Base-by-base conservation (phyloP, 148 eudicot genomes). In the Hydrangea macrophylla region DNA sequence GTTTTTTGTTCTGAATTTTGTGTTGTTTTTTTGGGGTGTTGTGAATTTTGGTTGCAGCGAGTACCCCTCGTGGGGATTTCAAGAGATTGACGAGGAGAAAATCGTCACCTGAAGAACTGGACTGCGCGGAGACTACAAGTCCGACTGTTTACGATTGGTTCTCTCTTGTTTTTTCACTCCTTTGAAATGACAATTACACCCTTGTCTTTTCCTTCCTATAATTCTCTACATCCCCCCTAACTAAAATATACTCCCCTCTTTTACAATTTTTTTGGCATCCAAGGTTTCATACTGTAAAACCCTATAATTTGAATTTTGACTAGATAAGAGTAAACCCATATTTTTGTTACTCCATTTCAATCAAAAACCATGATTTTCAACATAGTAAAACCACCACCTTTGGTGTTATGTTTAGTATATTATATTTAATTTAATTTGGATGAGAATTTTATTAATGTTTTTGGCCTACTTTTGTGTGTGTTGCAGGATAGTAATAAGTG, bases 111-210 rank as follows among this genome's bases (percentile, higher is more conserved):
- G 77, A 70, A 35, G 60, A 76, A 0, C 39, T 68, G 66, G 84
- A 75, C 9, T 62, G 70, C 45, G 31, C 60, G 18, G 78, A 65
- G 33, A 53, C 81, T 11, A 70, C 63, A 24, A 72, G 70, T 73
- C 86, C 92, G 10, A 61, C 83, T 11, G 84, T 75, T 64, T 82
- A 82, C 76, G 92, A 90, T 60, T 90, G 96, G 96, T 90, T 55
- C 45, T 45, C 57, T 64, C 55, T 64, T 1, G 17, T 48, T 48
- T 18, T 20, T 48, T 17, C 17, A 15, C 17, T 1, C 12, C n/a
- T 11, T n/a, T 42, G 6, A 48, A 48, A 48, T 48, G 53, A 18
- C 53, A 35, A 3, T 35, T 3, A 35, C 39, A 35, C 39, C 39
- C 39, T 35, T 8, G 8, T 4, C 39, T 35, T 35, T 35, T 35